phyloP scores from a whole-genome alignment of 148 eudicot species.

The Suaeda aralocaspica region DNA sequence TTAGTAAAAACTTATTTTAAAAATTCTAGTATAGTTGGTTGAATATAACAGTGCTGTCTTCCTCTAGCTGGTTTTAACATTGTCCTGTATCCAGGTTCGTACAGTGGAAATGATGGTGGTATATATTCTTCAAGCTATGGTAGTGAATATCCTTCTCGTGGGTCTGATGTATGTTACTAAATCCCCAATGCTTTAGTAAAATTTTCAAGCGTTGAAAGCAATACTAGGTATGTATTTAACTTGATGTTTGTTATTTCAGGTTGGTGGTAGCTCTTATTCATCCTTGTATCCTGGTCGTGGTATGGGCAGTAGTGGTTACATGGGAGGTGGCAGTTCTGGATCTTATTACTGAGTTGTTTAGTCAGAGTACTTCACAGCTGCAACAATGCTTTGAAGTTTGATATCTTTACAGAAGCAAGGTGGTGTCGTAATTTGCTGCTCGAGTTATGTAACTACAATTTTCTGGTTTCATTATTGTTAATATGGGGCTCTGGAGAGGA shows the following conservation, averaged over 20 bases:
- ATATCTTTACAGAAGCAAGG: neutral
- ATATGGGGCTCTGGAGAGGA: neutral
- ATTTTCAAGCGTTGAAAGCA: too few species aligned
- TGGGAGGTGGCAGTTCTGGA: slow-evolving; percentile 79
- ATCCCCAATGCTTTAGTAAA: neutral
- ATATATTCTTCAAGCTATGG: slow-evolving; percentile 76
- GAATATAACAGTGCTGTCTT: too few species aligned
- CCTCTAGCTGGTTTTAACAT: neutral
- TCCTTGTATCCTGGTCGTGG: slow-evolving; percentile 77
- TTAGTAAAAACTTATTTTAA: neutral
- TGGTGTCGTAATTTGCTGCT: neutral
- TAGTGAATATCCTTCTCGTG: slow-evolving; percentile 76
- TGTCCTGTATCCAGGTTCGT: slow-evolving; percentile 47
- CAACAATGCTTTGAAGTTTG: neutral
- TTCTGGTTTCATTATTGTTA: slow-evolving; percentile 2
- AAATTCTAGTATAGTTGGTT: slow-evolving; percentile 1
- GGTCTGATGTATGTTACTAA: slow-evolving; percentile 62
- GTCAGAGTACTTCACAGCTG: neutral
- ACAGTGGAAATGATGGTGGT: slow-evolving; percentile 60
- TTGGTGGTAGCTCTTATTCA: slow-evolving; percentile 82
- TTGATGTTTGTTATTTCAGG: slow-evolving; percentile 38
- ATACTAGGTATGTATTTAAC: neutral
- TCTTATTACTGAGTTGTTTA: slow-evolving; percentile 73
- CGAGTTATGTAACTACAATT: neutral
- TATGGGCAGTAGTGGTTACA: slow-evolving; percentile 57